Base-by-base conservation (phyloP, 345 rosid species). In the Brassica carinata region DNA sequence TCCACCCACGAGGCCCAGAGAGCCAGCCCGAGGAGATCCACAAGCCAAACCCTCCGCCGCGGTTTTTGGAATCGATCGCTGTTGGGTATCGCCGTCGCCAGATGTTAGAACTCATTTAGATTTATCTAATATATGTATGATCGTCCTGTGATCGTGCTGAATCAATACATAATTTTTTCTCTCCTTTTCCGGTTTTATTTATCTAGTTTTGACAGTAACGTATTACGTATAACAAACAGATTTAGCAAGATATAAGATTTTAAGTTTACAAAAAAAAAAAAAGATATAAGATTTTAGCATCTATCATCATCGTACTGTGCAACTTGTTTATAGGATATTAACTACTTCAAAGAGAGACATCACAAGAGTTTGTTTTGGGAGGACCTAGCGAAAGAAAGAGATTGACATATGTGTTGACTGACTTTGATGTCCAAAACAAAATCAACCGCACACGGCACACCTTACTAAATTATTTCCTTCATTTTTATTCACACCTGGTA, bases 341-440 rank as follows among this genome's bases (percentile, higher is more conserved):
- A 53, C 33, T 26, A 72, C 15, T 64, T 34, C 27, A 70, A n/a
- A 51, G 77, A 10, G 77, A 64, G 26, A 71, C 34, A 57, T 57
- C 73, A 72, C 6, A 72, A 64, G 63, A 72, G 40, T 48, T 67
- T 66, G 73, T 72, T 72, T 38, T 72, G 73, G 65, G 34, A 57
- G 62, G 27, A 8, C 69, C 74, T 57, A 73, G 6, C 65, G 64
- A 67, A 48, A 59, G 69, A 73, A n/a, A 79, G 75, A 69, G 75
- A 67, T 13, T 4, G 75, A 34, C 83, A 80, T 79, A 80, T 80
- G 59, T 23, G 30, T 34, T n/a, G 8, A 43, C 36, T 57, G 79
- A 80, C 71, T 74, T 68, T 48, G 75, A 74, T 62, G 58, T 69
- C 51, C 45, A 63, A 69, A 74, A 69, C 51, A 69, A 70, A 64